phyloP scores from a whole-genome alignment of 495 filamentous ascomycete genomes.

The Stereocaulon alpinum region DNA sequence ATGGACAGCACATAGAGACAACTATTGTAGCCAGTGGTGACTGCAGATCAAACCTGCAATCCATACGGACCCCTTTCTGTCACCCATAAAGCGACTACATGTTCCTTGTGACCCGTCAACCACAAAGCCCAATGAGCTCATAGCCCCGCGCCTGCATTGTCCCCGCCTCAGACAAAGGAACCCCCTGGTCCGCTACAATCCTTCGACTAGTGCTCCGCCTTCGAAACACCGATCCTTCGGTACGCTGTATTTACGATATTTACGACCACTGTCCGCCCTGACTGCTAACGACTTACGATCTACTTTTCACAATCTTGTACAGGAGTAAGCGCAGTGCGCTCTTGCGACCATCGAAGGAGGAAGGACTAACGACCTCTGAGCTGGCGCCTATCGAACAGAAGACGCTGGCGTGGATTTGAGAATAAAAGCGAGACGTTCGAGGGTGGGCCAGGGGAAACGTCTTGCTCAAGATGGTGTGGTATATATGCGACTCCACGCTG shows the following conservation, averaged over 20 bases:
- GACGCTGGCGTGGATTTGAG: not conserved
- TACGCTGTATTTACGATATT: not conserved
- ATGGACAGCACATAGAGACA: not conserved
- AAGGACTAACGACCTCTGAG: not conserved
- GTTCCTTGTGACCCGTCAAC: not conserved
- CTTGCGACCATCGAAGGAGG: not conserved
- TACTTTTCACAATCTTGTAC: no score
- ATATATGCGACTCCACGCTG: conserved; percentile 39
- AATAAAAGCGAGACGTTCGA: not conserved
- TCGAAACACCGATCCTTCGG: not conserved
- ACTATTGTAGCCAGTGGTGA: not conserved
- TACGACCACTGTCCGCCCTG: not conserved
- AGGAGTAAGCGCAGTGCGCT: not conserved
- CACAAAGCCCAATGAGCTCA: not conserved
- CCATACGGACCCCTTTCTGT: not conserved
- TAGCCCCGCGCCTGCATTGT: not conserved
- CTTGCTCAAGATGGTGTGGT: conserved; percentile 34
- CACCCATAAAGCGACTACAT: not conserved
- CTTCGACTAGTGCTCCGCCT: not conserved
- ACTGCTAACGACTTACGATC: not conserved
- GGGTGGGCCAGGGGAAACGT: not conserved
- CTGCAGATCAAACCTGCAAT: not conserved
- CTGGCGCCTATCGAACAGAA: not conserved
- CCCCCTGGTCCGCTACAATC: not conserved
- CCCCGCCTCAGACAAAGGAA: not conserved